A percentile compares a stretch with the other conserved stretches of the same genome.
phyloP scores from a whole-genome alignment of 306 rosid species.

The Acacia crassicarpa region DNA sequence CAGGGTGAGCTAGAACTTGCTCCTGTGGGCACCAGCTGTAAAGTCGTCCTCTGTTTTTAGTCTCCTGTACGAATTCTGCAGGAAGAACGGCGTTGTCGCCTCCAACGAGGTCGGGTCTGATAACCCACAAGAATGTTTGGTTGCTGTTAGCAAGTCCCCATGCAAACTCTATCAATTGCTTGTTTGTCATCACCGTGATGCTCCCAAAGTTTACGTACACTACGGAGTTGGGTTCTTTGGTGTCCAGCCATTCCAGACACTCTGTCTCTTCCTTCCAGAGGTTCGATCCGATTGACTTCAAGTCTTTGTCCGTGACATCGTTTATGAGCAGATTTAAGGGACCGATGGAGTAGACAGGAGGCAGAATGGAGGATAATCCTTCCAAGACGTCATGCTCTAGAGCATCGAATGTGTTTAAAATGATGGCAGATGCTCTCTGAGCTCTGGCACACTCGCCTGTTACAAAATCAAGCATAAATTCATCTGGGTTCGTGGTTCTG shows the following conservation, averaged over 20 bases:
- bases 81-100: conserved; percentile 46
- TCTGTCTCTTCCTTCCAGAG: conserved; percentile 66
- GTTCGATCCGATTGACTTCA: conserved; percentile 47
- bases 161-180: conserved; percentile 61
- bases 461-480: neutral
- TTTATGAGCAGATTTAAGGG: conserved; percentile 40
- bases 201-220: conserved; percentile 80
- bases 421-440: neutral
- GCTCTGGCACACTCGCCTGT: neutral
- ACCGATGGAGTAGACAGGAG: conserved; percentile 64
- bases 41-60: conserved; percentile 39
- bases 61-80: conserved; percentile 36
- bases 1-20: conserved; percentile 50
- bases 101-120: conserved; percentile 54
- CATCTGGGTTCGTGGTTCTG: neutral
- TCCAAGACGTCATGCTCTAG: neutral
- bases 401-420: neutral
- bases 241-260: conserved; percentile 64
- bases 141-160: conserved; percentile 73
- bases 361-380: conserved; percentile 13
- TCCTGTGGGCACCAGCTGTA: conserved; percentile 73
- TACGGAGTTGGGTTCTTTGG: conserved; percentile 40
- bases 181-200: conserved; percentile 55
- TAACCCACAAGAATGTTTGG: conserved; percentile 51
- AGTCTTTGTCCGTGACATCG: conserved; percentile 15